These are phyloP conservation scores for Phytophthora syringae DNA, from an alignment of 352 stramenopile genomes.

Conservation along the genomic window DNA sequence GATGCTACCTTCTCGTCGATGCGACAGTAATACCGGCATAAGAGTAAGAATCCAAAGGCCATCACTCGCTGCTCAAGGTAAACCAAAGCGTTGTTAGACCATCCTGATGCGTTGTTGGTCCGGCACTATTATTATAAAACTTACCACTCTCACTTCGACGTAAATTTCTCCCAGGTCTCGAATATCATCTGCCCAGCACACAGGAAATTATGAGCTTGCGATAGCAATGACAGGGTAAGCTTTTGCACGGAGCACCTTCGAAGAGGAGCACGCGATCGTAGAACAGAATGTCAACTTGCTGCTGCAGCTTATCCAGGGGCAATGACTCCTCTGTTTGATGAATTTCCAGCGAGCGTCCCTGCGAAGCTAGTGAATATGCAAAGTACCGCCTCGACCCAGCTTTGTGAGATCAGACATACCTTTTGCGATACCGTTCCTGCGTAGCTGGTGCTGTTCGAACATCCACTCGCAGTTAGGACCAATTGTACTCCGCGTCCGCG, in stretches of 20 bases:
- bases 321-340: slow-evolving; percentile 38
- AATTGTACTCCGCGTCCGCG: neutral
- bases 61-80: slow-evolving; percentile 52
- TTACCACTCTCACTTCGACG: slow-evolving; percentile 61
- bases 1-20: slow-evolving; percentile 59
- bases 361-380: neutral
- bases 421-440: slow-evolving; percentile 36
- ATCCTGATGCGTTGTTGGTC: neutral
- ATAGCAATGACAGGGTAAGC: neutral
- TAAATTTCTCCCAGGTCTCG: slow-evolving; percentile 72
- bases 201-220: neutral
- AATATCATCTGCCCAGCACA: slow-evolving; percentile 54
- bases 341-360: slow-evolving; percentile 12
- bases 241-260: slow-evolving; percentile 44
- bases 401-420: neutral
- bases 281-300: slow-evolving; percentile 62
- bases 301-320: slow-evolving; percentile 58
- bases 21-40: slow-evolving; percentile 70
- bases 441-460: slow-evolving; percentile 39
- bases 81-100: slow-evolving; percentile 1
- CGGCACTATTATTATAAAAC: slow-evolving; percentile 6
- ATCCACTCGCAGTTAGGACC: neutral
- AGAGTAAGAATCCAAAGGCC: slow-evolving; percentile 68
- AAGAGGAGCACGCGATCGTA: slow-evolving; percentile 68
- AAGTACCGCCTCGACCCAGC: neutral